A percentile compares a stretch with the other conserved stretches of the same genome.
These are phyloP conservation scores for Backusella mclennaniae DNA, from an alignment of 192 early-diverging fungal species.

Conservation along the genomic window DNA sequence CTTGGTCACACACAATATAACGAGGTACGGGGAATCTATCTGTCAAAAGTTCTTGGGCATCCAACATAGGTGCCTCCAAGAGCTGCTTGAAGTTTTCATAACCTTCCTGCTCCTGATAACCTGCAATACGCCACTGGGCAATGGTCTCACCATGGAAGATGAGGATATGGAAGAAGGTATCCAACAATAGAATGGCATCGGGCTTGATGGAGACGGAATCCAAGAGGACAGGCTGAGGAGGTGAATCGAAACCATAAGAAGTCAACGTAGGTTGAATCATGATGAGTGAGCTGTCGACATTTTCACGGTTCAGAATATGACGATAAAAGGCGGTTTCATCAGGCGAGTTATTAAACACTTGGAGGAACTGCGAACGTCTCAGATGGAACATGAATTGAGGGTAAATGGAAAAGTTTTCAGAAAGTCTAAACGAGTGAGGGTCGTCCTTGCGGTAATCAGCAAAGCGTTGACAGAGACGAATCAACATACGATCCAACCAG, in stretches of 20 bases:
- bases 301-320: constrained; percentile 92
- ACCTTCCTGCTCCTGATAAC: constrained; percentile 91
- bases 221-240: constrained; percentile 88
- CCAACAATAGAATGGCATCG: constrained; percentile 87
- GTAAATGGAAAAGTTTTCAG: constrained; percentile 96
- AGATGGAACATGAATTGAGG: constrained; percentile 99
- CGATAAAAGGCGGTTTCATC: constrained; percentile 96
- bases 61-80: constrained; percentile 83
- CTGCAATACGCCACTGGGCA: constrained; percentile 93
- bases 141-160: constrained; percentile 99
- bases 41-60: constrained; percentile 88
- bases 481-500: constrained; percentile 98
- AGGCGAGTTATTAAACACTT: constrained; percentile 98
- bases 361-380: constrained; percentile 93
- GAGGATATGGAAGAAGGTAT: constrained; percentile 98
- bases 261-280: constrained; percentile 99
- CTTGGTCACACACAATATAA: constrained; percentile 96
- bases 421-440: constrained; percentile 83
- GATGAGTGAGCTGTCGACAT: constrained; percentile 95
- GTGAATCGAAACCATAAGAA: constrained; percentile 84
- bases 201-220: constrained; percentile 98
- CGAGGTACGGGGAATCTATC: constrained; percentile 98
- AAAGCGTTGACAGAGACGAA: constrained; percentile 96
- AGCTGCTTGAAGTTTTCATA: constrained; percentile 94
- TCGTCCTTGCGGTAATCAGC: constrained; percentile 98